Percentiles rank a stretch among this genome's conserved stretches.
Evolutionary conservation across 176 grass and related monocot genomes (phyloP).

Genomic region (Microstegium vimineum): DNA sequence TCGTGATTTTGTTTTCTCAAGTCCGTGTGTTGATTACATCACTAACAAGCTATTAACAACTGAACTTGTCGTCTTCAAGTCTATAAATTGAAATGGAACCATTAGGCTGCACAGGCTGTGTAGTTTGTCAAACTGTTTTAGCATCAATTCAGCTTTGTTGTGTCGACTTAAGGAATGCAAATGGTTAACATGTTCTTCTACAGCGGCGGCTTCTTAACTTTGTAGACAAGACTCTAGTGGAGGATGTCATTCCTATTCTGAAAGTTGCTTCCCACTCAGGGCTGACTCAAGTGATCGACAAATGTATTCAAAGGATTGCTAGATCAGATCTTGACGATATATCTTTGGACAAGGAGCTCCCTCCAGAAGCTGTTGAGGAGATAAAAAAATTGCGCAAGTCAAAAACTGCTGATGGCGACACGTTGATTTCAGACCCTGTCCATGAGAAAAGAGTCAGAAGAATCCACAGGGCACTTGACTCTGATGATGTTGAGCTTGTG

Average conservation of each 20-base stretch:
- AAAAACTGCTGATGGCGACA: slow-evolving; percentile 32
- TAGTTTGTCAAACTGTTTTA: neutral
- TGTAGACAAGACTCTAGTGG: slow-evolving; percentile 86
- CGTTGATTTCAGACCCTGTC: slow-evolving; percentile 32
- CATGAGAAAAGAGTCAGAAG: slow-evolving; percentile 79
- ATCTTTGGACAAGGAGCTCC: slow-evolving; percentile 75
- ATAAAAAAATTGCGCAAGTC: slow-evolving; percentile 55
- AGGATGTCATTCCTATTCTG: slow-evolving; percentile 82
- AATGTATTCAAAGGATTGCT: slow-evolving; percentile 80
- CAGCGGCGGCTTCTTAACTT: slow-evolving; percentile 92
- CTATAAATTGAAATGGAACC: neutral
- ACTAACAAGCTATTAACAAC: neutral
- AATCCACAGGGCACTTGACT: slow-evolving; percentile 88
- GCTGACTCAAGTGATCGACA: slow-evolving; percentile 45
- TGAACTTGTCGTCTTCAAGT: neutral
- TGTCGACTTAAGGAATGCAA: neutral
- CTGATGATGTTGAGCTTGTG: slow-evolving; percentile 96
- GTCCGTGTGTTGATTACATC: neutral
- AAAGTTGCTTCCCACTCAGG: slow-evolving; percentile 73
- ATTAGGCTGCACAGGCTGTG: neutral
- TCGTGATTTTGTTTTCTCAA: neutral
- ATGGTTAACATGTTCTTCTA: slow-evolving; percentile 27
- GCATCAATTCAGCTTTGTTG: neutral
- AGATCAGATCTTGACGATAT: slow-evolving; percentile 81
- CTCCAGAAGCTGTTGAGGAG: slow-evolving; percentile 50